Evolutionary conservation across 345 rosid genomes (phyloP).

Genomic region (Abelmoschus esculentus): DNA sequence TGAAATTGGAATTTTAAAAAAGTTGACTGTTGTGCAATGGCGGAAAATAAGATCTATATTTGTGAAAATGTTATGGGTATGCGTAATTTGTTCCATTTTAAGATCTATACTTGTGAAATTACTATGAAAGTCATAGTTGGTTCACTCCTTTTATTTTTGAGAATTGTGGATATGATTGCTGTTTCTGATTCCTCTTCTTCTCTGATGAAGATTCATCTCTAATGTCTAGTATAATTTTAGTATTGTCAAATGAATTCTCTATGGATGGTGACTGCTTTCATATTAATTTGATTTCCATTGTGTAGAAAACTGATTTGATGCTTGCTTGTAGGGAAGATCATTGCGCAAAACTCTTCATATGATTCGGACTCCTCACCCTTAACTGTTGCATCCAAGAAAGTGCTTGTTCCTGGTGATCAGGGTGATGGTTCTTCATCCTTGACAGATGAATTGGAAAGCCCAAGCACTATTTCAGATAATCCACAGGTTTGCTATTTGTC

Average conservation of each 20-base stretch:
- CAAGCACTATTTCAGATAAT: conserved; percentile 31
- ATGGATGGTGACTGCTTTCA: not conserved
- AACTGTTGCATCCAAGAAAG: conserved; percentile 50
- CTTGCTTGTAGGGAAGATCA: conserved; percentile 65
- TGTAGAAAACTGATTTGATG: conserved; percentile 24
- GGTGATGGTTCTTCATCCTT: conserved; percentile 37
- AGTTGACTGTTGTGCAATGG: not conserved
- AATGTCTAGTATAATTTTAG: not conserved
- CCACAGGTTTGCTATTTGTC: conserved; percentile 39
- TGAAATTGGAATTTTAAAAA: not conserved
- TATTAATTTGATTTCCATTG: not conserved
- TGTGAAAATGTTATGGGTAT: not conserved
- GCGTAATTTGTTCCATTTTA: not conserved
- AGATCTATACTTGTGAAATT: not conserved
- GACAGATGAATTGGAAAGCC: conserved; percentile 39
- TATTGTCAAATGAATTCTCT: not conserved
- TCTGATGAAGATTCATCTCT: not conserved
- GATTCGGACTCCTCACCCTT: conserved; percentile 55
- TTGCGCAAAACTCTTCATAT: conserved; percentile 48
- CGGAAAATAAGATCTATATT: not conserved
- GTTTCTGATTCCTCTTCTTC: conserved; percentile 3
- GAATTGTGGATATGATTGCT: not conserved
- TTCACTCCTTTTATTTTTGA: not conserved
- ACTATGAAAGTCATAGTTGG: not conserved
- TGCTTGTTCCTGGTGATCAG: conserved; percentile 52